Base-by-base conservation (phyloP, 768 basidiomycete species). In the Tulasnella sp. region DNA sequence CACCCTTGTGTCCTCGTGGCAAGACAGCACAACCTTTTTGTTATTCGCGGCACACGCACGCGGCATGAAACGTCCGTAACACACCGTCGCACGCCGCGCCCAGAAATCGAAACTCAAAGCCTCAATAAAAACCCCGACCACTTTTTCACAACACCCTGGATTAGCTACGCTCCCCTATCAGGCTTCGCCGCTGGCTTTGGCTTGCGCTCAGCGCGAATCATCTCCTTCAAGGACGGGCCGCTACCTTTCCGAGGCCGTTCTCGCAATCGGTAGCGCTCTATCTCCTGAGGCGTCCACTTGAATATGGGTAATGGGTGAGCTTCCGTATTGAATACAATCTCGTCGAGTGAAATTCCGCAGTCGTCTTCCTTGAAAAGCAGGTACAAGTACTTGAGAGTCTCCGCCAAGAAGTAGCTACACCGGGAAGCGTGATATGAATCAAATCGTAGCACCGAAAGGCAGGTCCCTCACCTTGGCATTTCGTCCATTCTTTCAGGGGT, bases 301-400 rank as follows among this genome's bases (percentile, higher is more conserved):
- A 92, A 91, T 37, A 92, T 85, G 9, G 91, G 91, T 19, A 93
- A 84, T 9, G 93, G 91, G 81, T 94, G 93, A 2, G 92, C 93
- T 82, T 87, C 86, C 22, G 86, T 87, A 80, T 86, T 86, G 82
- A 87, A 86, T 36, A 86, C 84, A 79, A 81, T 86, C 73, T 83
- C 79, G 79, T 86, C 84, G 25, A 86, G 81, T 36, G 85, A 83
- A 45, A 92, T 78, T 2, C 71, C 71, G 2, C 85, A 85, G 77
- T 93, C 90, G 11, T 88, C 86, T 36, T 91, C 87, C 74, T 84
- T 84, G 82, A 93, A 93, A 81, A 91, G 82, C 29, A 93, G 84
- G 81, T 90, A 85, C 68, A 92, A 85, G 81, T 93, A 92, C 83
- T 92, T 92, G 75, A 92, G 83, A 82, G 88, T 88, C 81, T 88